These are phyloP conservation scores for Aspergillus heteromorphus DNA, from an alignment of 495 filamentous ascomycete species.

Conservation along the genomic window DNA sequence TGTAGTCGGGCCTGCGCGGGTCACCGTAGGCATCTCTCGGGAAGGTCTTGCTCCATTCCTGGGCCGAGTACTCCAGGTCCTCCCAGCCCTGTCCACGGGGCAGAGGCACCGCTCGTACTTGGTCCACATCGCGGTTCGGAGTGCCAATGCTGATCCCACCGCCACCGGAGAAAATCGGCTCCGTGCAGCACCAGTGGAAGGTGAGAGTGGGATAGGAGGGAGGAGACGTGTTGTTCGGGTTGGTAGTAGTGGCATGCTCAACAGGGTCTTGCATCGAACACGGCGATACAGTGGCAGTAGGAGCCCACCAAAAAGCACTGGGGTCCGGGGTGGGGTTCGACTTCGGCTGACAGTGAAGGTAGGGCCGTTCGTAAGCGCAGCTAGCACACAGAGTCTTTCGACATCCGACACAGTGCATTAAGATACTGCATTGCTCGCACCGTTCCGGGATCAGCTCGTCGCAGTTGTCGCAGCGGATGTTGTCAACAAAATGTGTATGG, in stretches of 20 bases:
- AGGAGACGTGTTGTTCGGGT: conserved; percentile 21
- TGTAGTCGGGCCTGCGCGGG: conserved; percentile 37
- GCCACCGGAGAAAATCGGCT: conserved; percentile 58
- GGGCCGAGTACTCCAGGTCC: conserved; percentile 46
- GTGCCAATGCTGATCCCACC: conserved; percentile 55
- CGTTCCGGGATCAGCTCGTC: conserved; percentile 47
- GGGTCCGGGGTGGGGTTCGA: conserved; percentile 11
- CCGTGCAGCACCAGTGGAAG: conserved; percentile 60
- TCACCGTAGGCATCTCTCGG: conserved; percentile 42
- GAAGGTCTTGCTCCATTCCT: conserved; percentile 41
- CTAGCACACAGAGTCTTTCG: conserved; percentile 57
- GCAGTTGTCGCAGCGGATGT: conserved; percentile 52
- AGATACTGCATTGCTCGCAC: conserved; percentile 58
- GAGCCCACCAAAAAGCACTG: conserved; percentile 54
- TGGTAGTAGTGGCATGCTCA: conserved; percentile 24
- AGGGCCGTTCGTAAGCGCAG: conserved; percentile 54
- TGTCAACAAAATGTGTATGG: conserved; percentile 48
- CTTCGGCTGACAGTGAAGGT: conserved; percentile 31
- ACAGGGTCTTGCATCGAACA: conserved; percentile 53
- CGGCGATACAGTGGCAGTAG: conserved; percentile 46
- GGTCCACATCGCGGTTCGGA: conserved; percentile 47
- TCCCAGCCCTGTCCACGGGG: conserved; percentile 50
- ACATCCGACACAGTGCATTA: conserved; percentile 61
- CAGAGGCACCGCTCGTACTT: conserved; percentile 53
- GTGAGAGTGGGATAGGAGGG: conserved; percentile 40